Evolutionary conservation across 1,284 basidiomycete genomes (phyloP).

Genomic region (Puccinia hordei): DNA sequence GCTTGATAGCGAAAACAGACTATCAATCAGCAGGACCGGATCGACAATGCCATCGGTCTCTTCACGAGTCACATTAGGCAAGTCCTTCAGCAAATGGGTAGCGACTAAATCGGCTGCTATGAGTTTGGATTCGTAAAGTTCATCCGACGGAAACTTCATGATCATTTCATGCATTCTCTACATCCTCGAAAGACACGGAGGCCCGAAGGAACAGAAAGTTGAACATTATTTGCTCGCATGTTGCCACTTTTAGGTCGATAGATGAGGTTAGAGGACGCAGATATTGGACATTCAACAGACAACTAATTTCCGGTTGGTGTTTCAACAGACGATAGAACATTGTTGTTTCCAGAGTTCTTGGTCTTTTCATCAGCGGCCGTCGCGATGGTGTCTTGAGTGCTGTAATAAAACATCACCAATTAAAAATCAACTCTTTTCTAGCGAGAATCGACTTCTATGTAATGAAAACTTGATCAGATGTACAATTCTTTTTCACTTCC

Average conservation of each 20-base stretch:
- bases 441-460: neutral
- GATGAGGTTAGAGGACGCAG: slow-evolving; percentile 7
- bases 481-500: neutral
- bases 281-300: slow-evolving; percentile 48
- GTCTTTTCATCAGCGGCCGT: slow-evolving; percentile 38
- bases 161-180: slow-evolving; percentile 79
- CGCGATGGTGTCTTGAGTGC: slow-evolving; percentile 16
- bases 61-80: slow-evolving; percentile 66
- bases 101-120: slow-evolving; percentile 73
- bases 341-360: slow-evolving; percentile 39
- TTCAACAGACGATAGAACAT: slow-evolving; percentile 46
- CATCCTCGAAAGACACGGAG: neutral
- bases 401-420: neutral
- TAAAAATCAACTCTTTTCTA: neutral
- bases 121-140: slow-evolving; percentile 76
- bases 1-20: slow-evolving; percentile 53
- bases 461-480: neutral
- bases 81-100: slow-evolving; percentile 70
- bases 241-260: neutral
- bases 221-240: neutral
- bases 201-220: neutral
- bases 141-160: slow-evolving; percentile 80
- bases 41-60: slow-evolving; percentile 71
- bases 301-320: slow-evolving; percentile 25
- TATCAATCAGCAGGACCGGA: slow-evolving; percentile 90